A percentile compares a stretch with the other conserved stretches of the same genome.
phyloP scores from a whole-genome alignment of 2,329 filamentous ascomycete species.

The Pseudocercospora fuligena region DNA sequence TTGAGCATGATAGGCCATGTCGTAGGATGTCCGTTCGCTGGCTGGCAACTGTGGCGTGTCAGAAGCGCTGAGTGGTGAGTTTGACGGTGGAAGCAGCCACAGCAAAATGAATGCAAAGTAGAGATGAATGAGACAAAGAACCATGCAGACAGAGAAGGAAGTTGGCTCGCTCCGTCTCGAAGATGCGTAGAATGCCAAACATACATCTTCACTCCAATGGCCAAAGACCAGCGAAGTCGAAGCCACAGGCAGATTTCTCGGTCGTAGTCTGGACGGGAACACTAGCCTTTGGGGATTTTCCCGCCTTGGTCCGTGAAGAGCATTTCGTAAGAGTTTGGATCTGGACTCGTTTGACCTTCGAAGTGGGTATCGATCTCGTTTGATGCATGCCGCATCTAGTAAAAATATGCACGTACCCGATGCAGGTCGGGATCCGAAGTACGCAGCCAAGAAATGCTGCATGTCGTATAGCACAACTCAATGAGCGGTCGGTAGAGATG shows the following conservation, averaged over 20 bases:
- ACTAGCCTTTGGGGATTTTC: background rate
- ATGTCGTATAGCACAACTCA: background rate
- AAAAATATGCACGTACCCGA: background rate
- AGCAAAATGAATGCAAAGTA: background rate
- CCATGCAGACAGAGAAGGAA: background rate
- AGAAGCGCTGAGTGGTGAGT: background rate
- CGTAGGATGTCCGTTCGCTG: background rate
- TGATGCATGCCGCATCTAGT: background rate
- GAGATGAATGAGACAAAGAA: background rate
- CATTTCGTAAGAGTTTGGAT: too few species aligned
- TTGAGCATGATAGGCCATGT: conserved; percentile 27
- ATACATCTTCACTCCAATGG: background rate
- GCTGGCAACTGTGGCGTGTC: too few species aligned
- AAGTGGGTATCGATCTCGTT: background rate
- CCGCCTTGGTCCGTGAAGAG: background rate
- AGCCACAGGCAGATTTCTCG: background rate
- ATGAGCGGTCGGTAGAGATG: background rate
- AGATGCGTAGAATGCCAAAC: background rate
- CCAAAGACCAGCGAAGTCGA: background rate
- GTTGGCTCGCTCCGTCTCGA: background rate
- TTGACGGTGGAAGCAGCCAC: background rate
- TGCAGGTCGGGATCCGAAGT: background rate
- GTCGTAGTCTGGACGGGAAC: background rate
- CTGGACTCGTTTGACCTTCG: background rate
- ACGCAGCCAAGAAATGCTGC: background rate